phyloP scores from a whole-genome alignment of 2,329 filamentous ascomycete species.

The Diaporthe citri region DNA sequence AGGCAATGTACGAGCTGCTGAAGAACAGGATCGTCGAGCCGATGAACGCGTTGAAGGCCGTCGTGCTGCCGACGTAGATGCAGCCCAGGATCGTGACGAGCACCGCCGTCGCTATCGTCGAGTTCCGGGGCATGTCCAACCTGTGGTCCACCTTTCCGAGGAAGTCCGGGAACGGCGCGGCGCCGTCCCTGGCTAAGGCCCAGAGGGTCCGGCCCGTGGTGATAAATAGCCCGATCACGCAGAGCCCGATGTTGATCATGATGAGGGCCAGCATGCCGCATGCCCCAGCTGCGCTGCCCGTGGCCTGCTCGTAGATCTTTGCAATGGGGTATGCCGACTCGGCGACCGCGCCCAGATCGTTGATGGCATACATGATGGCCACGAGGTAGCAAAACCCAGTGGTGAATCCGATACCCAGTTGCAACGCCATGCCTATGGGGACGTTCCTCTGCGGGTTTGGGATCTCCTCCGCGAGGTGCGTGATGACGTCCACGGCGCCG shows the following conservation, averaged over 20 bases:
- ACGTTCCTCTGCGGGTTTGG: constrained; percentile 63
- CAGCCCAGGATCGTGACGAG: constrained; percentile 67
- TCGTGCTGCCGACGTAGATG: constrained; percentile 75
- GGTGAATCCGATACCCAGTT: constrained; percentile 63
- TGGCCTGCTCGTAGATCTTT: constrained; percentile 74
- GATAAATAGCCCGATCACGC: constrained; percentile 53
- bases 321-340: constrained; percentile 72
- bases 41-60: constrained; percentile 76
- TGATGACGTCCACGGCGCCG: constrained; percentile 74
- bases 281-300: constrained; percentile 62
- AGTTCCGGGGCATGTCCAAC: constrained; percentile 53
- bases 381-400: constrained; percentile 66
- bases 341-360: constrained; percentile 64
- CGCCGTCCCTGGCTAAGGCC: constrained; percentile 56
- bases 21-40: constrained; percentile 59
- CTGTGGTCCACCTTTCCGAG: constrained; percentile 48
- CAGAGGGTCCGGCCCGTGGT: constrained; percentile 56
- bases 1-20: constrained; percentile 69
- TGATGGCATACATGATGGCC: constrained; percentile 69
- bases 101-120: constrained; percentile 62
- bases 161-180: constrained; percentile 49
- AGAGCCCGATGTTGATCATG: constrained; percentile 53
- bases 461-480: constrained; percentile 76
- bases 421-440: constrained; percentile 65
- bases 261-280: constrained; percentile 61